Percentiles rank a stretch among this genome's conserved stretches.
Evolutionary conservation across 192 early-diverging fungal species (phyloP).

Genomic region (Umbelopsis sp.): DNA sequence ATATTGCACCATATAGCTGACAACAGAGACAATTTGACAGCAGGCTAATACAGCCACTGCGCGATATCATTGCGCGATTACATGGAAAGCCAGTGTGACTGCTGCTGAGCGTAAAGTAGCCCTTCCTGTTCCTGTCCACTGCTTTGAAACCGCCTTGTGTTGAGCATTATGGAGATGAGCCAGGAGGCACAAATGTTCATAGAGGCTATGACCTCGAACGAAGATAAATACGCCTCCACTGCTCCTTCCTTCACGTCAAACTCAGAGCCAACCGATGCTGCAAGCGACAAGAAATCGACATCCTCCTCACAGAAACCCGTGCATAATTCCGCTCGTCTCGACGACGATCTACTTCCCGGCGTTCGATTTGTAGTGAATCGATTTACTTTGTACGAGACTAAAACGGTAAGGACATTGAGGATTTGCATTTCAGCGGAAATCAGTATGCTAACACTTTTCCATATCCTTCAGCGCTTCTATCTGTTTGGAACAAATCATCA

Average conservation of each 20-base stretch:
- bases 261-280: not conserved
- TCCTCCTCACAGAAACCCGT: not conserved
- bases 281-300: not conserved
- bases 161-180: conserved; percentile 19
- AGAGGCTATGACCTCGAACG: conserved; percentile 24
- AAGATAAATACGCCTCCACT: conserved; percentile 18
- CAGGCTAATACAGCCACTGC: no score
- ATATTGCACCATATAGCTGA: no score
- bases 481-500: conserved; percentile 84
- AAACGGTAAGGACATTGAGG: conserved; percentile 56
- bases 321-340: not conserved
- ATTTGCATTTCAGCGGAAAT: not conserved
- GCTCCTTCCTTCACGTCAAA: not conserved
- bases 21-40: no score
- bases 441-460: not conserved
- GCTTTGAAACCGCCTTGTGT: not conserved
- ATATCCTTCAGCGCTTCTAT: conserved; percentile 64
- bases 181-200: conserved; percentile 38
- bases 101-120: no score
- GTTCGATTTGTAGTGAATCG: conserved; percentile 60
- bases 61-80: no score
- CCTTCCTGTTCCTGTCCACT: not conserved
- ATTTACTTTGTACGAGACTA: conserved; percentile 88
- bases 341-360: conserved; percentile 21
- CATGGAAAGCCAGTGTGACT: no score